A percentile compares a stretch with the other conserved stretches of the same genome.
These are phyloP conservation scores for Xylariaceae sp. DNA, from an alignment of 2,329 filamentous ascomycete genomes.

Conservation along the genomic window DNA sequence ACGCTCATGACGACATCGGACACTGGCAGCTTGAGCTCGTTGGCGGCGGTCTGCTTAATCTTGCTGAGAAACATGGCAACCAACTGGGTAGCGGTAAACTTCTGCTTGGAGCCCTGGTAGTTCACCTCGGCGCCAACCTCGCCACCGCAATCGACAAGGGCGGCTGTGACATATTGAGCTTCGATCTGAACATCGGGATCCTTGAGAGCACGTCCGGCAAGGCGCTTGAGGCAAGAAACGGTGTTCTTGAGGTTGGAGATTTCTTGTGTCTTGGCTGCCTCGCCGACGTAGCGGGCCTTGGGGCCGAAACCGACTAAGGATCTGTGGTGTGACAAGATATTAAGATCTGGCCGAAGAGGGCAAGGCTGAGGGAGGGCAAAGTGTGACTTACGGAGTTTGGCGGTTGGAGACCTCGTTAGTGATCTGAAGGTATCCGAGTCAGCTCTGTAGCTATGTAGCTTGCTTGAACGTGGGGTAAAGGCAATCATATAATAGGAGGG, in stretches of 20 bases:
- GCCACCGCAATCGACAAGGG: constrained; percentile 85
- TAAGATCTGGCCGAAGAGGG: constrained; percentile 3
- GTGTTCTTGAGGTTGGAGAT: constrained; percentile 99
- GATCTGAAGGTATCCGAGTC: constrained; percentile 56
- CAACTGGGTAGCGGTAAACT: constrained; percentile 91
- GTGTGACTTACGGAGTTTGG: constrained; percentile 80
- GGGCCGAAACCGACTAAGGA: constrained; percentile 93
- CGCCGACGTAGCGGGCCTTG: constrained; percentile 90
- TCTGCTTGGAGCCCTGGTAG: constrained; percentile 93
- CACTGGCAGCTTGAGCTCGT: constrained; percentile 86
- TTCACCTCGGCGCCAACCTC: constrained; percentile 91
- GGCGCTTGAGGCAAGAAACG: constrained; percentile 85
- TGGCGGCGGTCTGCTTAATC: constrained; percentile 82
- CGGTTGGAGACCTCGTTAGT: constrained; percentile 99
- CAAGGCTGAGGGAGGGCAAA: constrained; percentile 1
- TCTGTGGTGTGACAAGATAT: constrained; percentile 43
- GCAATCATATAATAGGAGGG: no score
- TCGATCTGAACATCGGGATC: constrained; percentile 94
- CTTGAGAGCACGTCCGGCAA: constrained; percentile 79
- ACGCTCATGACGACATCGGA: constrained; percentile 92
- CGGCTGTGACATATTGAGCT: constrained; percentile 84
- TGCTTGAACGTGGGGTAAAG: no score
- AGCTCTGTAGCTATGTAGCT: no score
- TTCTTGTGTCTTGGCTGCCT: constrained; percentile 96
- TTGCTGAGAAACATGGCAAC: constrained; percentile 94